Conservation (phyloP, 345 rosid genomes). For the Bruguiera sexangula region DNA sequence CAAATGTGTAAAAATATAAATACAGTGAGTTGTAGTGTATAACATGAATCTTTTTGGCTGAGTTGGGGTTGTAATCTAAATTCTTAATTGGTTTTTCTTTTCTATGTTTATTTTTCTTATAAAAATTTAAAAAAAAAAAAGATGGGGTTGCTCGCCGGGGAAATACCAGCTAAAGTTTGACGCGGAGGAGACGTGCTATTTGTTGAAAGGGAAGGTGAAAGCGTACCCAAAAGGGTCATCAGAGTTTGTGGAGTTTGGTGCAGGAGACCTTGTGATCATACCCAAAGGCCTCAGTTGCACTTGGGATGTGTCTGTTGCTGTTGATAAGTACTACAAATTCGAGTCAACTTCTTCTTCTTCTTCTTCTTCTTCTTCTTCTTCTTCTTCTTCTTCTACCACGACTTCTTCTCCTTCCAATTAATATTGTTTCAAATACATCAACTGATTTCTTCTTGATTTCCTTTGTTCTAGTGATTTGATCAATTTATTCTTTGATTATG, state of each 20-base stretch:
- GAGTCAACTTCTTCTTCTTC: conserved; percentile 44
- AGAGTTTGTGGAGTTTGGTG: conserved; percentile 76
- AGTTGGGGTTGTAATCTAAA: neutral
- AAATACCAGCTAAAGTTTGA: conserved; percentile 77
- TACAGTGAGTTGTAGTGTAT: neutral
- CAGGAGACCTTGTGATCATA: conserved; percentile 83
- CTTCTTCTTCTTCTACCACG: conserved; percentile 2
- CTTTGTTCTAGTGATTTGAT: no score
- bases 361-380: neutral
- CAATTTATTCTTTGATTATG: no score
- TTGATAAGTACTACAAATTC: conserved; percentile 81
- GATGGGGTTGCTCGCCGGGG: conserved; percentile 95
- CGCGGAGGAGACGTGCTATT: conserved; percentile 83
- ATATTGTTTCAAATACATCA: neutral
- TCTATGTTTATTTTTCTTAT: neutral
- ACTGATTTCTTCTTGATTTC: no score
- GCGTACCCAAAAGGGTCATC: conserved; percentile 56
- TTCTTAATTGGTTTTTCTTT: neutral
- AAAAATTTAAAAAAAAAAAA: neutral
- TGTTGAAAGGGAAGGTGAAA: conserved; percentile 78
- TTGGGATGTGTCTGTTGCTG: conserved; percentile 84
- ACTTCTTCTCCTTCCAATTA: neutral
- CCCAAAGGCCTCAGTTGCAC: conserved; percentile 88
- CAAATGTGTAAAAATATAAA: no score
- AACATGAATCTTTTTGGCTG: neutral